A percentile compares a stretch with the other conserved stretches of the same genome.
These are phyloP conservation scores for Talaromyces trachyspermus DNA, from an alignment of 495 filamentous ascomycete genomes.

Conservation along the genomic window DNA sequence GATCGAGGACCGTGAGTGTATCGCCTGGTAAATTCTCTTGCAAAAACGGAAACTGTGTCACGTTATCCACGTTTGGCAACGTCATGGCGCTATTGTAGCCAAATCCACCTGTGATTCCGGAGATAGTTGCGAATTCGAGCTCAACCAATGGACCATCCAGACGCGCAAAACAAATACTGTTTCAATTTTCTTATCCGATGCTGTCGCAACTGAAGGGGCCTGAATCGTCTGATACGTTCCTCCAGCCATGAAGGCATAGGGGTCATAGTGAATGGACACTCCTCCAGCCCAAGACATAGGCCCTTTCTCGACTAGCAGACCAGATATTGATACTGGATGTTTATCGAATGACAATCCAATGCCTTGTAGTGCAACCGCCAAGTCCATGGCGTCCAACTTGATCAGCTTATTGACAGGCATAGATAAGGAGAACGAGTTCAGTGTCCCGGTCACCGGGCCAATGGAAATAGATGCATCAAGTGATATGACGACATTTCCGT, in stretches of 20 bases:
- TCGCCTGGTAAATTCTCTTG: too few species aligned
- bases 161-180: too few species aligned
- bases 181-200: too few species aligned
- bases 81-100: conserved; percentile 35
- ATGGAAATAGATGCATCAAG: background rate
- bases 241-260: conserved; percentile 7
- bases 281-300: background rate
- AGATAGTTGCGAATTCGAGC: conserved; percentile 34
- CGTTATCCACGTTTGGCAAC: conserved; percentile 21
- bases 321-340: background rate
- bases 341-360: background rate
- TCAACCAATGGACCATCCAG: conserved; percentile 38
- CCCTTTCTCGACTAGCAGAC: background rate
- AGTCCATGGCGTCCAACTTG: background rate
- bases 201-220: too few species aligned
- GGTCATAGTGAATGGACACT: background rate
- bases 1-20: too few species aligned
- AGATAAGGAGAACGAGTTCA: background rate
- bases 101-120: conserved; percentile 32
- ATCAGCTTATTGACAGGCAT: background rate
- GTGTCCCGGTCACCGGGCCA: background rate
- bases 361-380: background rate
- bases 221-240: too few species aligned
- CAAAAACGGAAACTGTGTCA: conserved; percentile 36
- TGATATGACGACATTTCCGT: background rate